phyloP scores from a whole-genome alignment of 1,139 yeast genomes.

The Candida freyschussii region DNA sequence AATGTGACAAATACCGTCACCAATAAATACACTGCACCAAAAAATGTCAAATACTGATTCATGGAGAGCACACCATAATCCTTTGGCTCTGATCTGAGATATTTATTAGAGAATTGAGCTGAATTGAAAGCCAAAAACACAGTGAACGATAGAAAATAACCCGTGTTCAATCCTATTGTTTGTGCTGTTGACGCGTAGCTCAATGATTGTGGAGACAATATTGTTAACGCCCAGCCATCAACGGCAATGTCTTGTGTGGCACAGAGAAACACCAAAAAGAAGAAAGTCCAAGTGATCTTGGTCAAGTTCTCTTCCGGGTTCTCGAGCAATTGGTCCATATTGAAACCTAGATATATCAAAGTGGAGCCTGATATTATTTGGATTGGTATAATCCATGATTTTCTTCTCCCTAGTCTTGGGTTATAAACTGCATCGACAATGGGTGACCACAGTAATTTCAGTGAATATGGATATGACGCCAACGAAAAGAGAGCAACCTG shows the following conservation, averaged over 20 bases:
- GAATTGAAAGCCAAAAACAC: slow-evolving; percentile 87
- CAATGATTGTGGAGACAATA: slow-evolving; percentile 69
- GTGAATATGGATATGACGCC: slow-evolving; percentile 92
- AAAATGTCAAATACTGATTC: slow-evolving; percentile 68
- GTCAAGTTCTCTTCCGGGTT: slow-evolving; percentile 52
- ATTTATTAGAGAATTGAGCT: slow-evolving; percentile 86
- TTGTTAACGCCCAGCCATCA: slow-evolving; percentile 97
- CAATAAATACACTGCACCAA: slow-evolving; percentile 69
- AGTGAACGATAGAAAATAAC: slow-evolving; percentile 88
- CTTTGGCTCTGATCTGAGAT: slow-evolving; percentile 56
- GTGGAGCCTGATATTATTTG: slow-evolving; percentile 73
- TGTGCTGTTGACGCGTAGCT: slow-evolving; percentile 98
- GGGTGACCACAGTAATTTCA: slow-evolving; percentile 93
- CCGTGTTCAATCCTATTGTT: slow-evolving; percentile 89
- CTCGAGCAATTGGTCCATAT: slow-evolving; percentile 52
- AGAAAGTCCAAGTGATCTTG: slow-evolving; percentile 59
- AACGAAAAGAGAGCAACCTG: slow-evolving; percentile 87
- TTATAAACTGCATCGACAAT: slow-evolving; percentile 84
- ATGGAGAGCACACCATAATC: slow-evolving; percentile 66
- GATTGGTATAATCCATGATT: slow-evolving; percentile 93
- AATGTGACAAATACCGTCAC: slow-evolving; percentile 60
- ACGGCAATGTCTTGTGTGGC: slow-evolving; percentile 99
- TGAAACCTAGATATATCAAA: slow-evolving; percentile 56
- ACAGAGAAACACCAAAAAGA: slow-evolving; percentile 75
- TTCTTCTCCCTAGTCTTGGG: slow-evolving; percentile 67